phyloP scores from a whole-genome alignment of 805 yeast species.

The Wickerhamomyces queroliae region DNA sequence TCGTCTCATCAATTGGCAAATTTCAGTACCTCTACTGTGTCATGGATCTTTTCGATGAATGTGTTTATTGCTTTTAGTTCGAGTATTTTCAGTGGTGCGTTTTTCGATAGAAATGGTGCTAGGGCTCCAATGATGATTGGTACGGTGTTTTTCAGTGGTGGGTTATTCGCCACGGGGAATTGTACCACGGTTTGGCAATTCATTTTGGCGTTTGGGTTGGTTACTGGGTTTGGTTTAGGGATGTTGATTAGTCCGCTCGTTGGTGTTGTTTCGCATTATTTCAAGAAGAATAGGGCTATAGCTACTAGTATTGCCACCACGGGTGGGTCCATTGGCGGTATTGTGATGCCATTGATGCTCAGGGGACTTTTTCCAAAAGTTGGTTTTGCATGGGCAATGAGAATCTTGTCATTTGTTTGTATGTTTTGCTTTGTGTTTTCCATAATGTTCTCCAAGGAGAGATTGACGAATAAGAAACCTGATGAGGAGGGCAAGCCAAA shows the following conservation, averaged over 20 bases:
- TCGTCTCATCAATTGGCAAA: slow-evolving; percentile 46
- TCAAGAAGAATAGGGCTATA: slow-evolving; percentile 48
- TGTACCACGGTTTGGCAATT: slow-evolving; percentile 52
- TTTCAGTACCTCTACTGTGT: slow-evolving; percentile 39
- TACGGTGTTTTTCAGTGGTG: slow-evolving; percentile 35
- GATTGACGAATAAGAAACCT: slow-evolving; percentile 11
- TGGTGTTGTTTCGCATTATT: slow-evolving; percentile 62
- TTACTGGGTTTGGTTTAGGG: slow-evolving; percentile 54
- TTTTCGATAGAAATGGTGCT: slow-evolving; percentile 51
- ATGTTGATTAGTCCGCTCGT: slow-evolving; percentile 50
- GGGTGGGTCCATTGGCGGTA: slow-evolving; percentile 53
- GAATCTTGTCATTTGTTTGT: slow-evolving; percentile 42
- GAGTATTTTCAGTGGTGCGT: slow-evolving; percentile 49
- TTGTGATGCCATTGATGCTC: slow-evolving; percentile 46
- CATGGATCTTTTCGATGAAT: slow-evolving; percentile 63
- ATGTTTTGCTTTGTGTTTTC: slow-evolving; percentile 30
- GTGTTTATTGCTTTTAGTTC: slow-evolving; percentile 41
- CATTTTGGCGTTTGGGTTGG: slow-evolving; percentile 47
- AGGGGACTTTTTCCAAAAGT: slow-evolving; percentile 36
- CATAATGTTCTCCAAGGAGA: slow-evolving; percentile 30
- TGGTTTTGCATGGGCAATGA: slow-evolving; percentile 54
- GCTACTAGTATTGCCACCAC: slow-evolving; percentile 42
- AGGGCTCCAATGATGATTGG: slow-evolving; percentile 36
- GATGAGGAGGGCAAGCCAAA: slow-evolving; percentile 6
- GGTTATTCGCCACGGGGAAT: slow-evolving; percentile 47